phyloP scores from a whole-genome alignment of 129 eudicot genomes.

The Pittosporum tobira region DNA sequence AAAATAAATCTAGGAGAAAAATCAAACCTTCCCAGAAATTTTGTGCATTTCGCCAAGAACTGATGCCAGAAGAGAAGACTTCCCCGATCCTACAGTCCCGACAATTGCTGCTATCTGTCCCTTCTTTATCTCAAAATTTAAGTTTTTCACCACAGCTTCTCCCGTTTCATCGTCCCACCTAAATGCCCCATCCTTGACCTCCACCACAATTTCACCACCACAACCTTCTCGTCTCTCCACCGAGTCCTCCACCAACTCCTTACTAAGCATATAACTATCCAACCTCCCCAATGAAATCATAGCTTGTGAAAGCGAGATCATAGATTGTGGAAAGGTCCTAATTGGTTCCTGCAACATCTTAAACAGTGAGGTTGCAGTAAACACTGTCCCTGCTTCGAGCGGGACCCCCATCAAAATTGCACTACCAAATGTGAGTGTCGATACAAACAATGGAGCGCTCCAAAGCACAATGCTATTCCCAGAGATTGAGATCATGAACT shows the following conservation, averaged over 20 bases:
- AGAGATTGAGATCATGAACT: slow-evolving; percentile 46
- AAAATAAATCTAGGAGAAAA: background rate
- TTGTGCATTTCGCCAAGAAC: slow-evolving; percentile 85
- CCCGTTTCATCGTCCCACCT: slow-evolving; percentile 74
- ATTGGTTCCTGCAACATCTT: slow-evolving; percentile 87
- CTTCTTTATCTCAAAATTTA: slow-evolving; percentile 54
- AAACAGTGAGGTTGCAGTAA: slow-evolving; percentile 58
- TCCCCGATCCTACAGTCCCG: slow-evolving; percentile 88
- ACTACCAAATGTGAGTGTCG: slow-evolving; percentile 64
- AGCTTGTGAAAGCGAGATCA: slow-evolving; percentile 79
- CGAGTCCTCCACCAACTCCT: slow-evolving; percentile 54
- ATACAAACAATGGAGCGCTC: slow-evolving; percentile 50
- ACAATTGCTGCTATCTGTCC: slow-evolving; percentile 81
- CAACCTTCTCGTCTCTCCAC: slow-evolving; percentile 60
- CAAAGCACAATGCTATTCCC: slow-evolving; percentile 56
- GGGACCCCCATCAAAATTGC: slow-evolving; percentile 58
- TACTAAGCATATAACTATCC: slow-evolving; percentile 60
- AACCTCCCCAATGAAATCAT: slow-evolving; percentile 66
- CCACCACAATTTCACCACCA: slow-evolving; percentile 38
- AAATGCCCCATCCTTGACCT: slow-evolving; percentile 46
- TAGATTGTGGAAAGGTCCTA: slow-evolving; percentile 76
- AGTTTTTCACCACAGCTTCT: slow-evolving; percentile 29
- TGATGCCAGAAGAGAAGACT: slow-evolving; percentile 67
- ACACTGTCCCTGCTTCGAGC: slow-evolving; percentile 63
- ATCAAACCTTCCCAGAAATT: slow-evolving; percentile 49